A percentile compares a stretch with the other conserved stretches of the same genome.
Conservation (phyloP, 129 eudicot genomes). For the Deinandra increscens region DNA sequence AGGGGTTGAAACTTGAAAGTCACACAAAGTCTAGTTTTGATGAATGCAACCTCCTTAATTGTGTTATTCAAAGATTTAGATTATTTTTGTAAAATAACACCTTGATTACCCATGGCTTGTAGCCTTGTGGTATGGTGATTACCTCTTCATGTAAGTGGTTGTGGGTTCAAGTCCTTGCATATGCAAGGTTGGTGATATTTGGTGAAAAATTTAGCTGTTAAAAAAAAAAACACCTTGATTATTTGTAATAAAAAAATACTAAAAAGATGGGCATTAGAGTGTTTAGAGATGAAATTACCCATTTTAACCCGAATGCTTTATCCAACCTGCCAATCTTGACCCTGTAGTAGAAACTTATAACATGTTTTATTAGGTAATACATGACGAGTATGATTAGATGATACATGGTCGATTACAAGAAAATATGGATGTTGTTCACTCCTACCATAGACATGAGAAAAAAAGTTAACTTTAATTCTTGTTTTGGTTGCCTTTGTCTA, state of each 20-base stretch:
- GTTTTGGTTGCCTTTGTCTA: no score
- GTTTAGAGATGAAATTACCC: background rate
- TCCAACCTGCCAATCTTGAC: background rate
- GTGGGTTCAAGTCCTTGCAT: no score
- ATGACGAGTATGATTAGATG: constrained; percentile 11
- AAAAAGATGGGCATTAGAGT: background rate
- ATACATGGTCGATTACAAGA: no score
- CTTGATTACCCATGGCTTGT: no score
- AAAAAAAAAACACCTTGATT: background rate
- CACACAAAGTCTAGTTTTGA: background rate
- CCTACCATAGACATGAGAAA: no score
- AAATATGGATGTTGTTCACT: no score
- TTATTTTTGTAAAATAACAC: background rate
- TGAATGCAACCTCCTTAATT: background rate
- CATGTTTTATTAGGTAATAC: background rate
- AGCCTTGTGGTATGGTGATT: no score
- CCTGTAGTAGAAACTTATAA: no score
- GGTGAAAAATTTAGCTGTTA: no score
- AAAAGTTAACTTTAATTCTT: no score
- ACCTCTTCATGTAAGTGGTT: no score
- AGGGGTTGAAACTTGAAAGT: background rate
- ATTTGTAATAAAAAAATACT: background rate
- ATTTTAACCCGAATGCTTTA: background rate
- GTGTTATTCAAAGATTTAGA: background rate
- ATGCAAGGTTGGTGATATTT: no score